These are phyloP conservation scores for Sporothrix luriei DNA, from an alignment of 2,329 filamentous ascomycete genomes.

Conservation along the genomic window DNA sequence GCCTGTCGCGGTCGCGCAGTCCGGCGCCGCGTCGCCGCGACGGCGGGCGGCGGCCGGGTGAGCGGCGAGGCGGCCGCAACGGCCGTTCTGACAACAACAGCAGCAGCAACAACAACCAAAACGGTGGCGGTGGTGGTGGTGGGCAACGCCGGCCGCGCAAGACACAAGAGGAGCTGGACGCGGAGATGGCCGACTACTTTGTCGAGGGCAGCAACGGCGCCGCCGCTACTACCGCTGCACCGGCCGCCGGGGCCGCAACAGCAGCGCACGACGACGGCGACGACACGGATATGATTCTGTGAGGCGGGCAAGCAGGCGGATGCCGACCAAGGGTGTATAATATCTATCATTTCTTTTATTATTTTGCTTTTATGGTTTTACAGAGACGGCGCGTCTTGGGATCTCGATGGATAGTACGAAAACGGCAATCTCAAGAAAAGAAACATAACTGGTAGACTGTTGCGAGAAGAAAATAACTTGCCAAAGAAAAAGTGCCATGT, in stretches of 20 bases:
- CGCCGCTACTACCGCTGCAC: constrained; percentile 35
- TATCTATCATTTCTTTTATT: neutral
- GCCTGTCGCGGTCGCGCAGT: constrained; percentile 58
- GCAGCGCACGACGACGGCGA: constrained; percentile 46
- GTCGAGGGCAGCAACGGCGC: constrained; percentile 50
- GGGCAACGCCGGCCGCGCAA: constrained; percentile 71
- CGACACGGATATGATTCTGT: constrained; percentile 41
- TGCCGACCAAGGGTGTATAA: neutral
- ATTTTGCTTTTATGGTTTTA: neutral
- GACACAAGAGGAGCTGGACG: constrained; percentile 88
- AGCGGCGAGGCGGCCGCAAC: constrained; percentile 46
- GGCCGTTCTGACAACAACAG: constrained; percentile 41
- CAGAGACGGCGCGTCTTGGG: neutral
- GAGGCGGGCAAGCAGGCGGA: neutral
- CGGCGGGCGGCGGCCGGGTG: constrained; percentile 51
- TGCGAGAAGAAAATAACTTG: neutral
- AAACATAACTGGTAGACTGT: neutral
- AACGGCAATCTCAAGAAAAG: neutral
- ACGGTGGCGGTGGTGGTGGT: constrained; percentile 42
- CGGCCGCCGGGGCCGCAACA: constrained; percentile 43
- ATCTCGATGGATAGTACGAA: neutral
- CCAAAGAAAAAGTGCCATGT: neutral
- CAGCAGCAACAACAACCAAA: neutral
- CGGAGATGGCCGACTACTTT: constrained; percentile 97
- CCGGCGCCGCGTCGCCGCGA: constrained; percentile 50